A percentile compares a stretch with the other conserved stretches of the same genome.
phyloP scores from a whole-genome alignment of 2,329 filamentous ascomycete species.

The Alternaria ethzedia region DNA sequence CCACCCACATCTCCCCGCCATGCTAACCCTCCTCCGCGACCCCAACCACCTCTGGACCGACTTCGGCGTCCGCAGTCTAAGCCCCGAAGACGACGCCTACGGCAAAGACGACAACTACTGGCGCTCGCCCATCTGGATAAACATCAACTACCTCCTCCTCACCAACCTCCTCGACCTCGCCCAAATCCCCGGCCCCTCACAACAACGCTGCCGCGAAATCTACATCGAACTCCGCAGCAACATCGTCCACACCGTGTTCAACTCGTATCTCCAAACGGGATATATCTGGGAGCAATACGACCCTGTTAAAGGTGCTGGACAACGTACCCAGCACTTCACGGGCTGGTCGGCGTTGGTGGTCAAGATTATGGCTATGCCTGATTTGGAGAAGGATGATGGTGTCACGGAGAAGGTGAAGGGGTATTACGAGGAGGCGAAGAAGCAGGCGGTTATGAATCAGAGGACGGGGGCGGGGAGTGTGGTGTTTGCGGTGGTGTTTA shows the following conservation, averaged over 20 bases:
- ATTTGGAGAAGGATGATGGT: conserved; percentile 53
- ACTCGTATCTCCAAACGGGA: conserved; percentile 85
- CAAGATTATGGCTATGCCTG: conserved; percentile 93
- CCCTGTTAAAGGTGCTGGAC: conserved; percentile 88
- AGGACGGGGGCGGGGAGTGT: conserved; percentile 22
- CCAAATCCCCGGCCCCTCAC: conserved; percentile 62
- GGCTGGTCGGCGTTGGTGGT: conserved; percentile 99
- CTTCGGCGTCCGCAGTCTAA: conserved; percentile 84
- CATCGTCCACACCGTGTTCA: conserved; percentile 84
- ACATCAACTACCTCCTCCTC: conserved; percentile 90
- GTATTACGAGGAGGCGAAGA: conserved; percentile 29
- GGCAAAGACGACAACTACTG: conserved; percentile 94
- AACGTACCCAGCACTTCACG: conserved; percentile 95
- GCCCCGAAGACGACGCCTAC: conserved; percentile 78
- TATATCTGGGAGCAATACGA: conserved; percentile 99
- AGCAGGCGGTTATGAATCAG: conserved; percentile 23
- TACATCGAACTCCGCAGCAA: conserved; percentile 81
- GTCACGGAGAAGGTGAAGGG: conserved; percentile 25
- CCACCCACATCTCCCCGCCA: conserved; percentile 72
- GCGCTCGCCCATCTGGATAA: conserved; percentile 93
- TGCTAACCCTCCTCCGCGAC: conserved; percentile 78
- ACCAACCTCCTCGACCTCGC: conserved; percentile 65
- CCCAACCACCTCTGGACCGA: conserved; percentile 84
- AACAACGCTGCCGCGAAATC: conserved; percentile 71
- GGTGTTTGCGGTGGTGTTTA: conserved; percentile 14